Evolutionary conservation across 441 rosid genomes (phyloP).

Genomic region (Gossypium laxum): DNA sequence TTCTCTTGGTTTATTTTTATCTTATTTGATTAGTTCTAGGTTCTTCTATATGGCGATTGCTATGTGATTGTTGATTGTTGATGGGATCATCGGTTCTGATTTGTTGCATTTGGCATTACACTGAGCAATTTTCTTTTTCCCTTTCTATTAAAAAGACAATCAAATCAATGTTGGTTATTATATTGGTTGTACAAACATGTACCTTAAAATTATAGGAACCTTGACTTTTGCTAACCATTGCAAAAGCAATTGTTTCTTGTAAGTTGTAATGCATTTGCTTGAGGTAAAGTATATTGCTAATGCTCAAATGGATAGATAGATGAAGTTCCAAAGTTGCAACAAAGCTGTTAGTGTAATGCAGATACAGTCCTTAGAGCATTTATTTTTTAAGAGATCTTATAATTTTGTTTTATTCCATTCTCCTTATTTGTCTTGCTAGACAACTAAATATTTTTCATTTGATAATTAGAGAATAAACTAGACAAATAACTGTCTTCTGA

Average conservation of each 20-base stretch:
- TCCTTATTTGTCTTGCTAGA: neutral
- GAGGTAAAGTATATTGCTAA: neutral
- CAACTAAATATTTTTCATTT: neutral
- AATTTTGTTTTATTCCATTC: neutral
- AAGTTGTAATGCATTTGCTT: neutral
- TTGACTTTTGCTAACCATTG: neutral
- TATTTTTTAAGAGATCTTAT: neutral
- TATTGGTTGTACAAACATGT: neutral
- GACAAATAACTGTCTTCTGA: neutral
- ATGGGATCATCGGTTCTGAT: neutral
- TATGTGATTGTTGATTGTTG: neutral
- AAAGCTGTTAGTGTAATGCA: neutral
- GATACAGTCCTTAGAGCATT: neutral
- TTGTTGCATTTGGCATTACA: neutral
- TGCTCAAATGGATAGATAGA: neutral
- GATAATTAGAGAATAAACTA: neutral
- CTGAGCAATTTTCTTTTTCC: neutral
- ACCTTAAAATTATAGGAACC: neutral
- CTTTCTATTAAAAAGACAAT: neutral
- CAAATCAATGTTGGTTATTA: neutral
- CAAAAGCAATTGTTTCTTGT: neutral
- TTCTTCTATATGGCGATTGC: neutral
- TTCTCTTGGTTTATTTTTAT: neutral
- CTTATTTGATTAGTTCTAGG: neutral
- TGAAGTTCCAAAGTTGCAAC: neutral